Base-by-base conservation (phyloP, 2,329 filamentous ascomycete species). In the Escovopsis sp. region DNA sequence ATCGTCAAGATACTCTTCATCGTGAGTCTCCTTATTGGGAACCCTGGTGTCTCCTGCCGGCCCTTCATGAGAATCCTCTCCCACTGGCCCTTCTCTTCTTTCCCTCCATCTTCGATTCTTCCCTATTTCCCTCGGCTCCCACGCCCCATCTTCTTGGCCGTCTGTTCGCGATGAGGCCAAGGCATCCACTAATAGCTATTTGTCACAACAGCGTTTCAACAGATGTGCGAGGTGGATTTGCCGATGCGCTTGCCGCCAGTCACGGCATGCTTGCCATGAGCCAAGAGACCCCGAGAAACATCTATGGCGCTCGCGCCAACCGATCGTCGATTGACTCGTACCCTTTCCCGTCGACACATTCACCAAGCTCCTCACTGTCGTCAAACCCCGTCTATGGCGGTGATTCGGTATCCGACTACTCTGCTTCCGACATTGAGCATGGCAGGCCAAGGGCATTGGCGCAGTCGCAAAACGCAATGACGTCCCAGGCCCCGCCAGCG, bases 191-290 rank as follows among this genome's bases (percentile, higher is more conserved):
- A 39, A 31, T 14, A 33, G 11, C 70, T 74, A 55, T 64, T 61
- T 45, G 13, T 18, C 15, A 16, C 25, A 34, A 60, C 12, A 38
- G 38, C 33, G 29, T 72, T 35, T 65, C 54, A 15, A 53, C 56
- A 59, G 55, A 71, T 60, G 63, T 72, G 61, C 53, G 76, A 65
- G 56, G 79, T 47, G 79, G 77, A 47, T 92, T 87, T 55, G 83
- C 79, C 45, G 88, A 94, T 53, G 84, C 85, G 19, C 75, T 96
- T 38, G 88, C 94, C 55, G 87, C 87, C 17, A 87, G 86, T 54
- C 81, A 90, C 41, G 85, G 86, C 47, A 94, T 96, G 83, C 72
- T 94, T 18, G 85, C 86, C 27, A 82, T 96, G 71, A 93, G 84
- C 69, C 86, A 94, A 61, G 86, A 94, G 48, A 94, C 86, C 1